phyloP scores from a whole-genome alignment of 2,329 filamentous ascomycete genomes.

The Clonostachys sp. region DNA sequence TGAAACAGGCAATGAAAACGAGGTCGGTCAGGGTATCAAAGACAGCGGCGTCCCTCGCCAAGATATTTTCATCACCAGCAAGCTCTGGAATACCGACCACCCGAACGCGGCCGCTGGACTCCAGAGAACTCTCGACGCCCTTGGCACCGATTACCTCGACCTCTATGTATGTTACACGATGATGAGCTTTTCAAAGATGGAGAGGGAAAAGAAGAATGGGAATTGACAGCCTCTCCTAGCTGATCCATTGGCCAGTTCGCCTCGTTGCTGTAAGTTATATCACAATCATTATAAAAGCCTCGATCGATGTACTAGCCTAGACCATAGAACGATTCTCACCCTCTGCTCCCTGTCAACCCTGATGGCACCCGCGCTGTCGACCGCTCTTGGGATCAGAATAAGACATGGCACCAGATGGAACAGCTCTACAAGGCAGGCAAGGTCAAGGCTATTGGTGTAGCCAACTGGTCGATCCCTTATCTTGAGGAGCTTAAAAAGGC shows the following conservation, averaged over 20 bases:
- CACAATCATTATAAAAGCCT: neutral
- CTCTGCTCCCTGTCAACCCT: neutral
- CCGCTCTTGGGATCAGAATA: neutral
- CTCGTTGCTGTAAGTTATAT: constrained; percentile 5
- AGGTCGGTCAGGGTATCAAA: constrained; percentile 31
- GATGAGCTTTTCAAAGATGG: neutral
- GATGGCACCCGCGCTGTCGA: neutral
- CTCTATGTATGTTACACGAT: constrained; percentile 15
- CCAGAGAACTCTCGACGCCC: constrained; percentile 37
- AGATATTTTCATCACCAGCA: constrained; percentile 48
- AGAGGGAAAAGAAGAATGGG: neutral
- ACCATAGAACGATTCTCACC: too few species aligned
- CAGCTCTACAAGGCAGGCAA: constrained; percentile 31
- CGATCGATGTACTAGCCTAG: too few species aligned
- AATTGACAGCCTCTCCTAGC: too few species aligned
- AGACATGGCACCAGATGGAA: constrained; percentile 31
- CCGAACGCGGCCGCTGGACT: constrained; percentile 39
- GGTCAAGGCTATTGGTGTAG: constrained; percentile 39
- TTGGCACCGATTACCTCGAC: constrained; percentile 44
- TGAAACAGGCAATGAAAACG: constrained; percentile 24
- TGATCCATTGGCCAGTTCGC: too few species aligned
- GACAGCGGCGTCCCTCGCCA: constrained; percentile 26
- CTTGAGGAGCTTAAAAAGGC: constrained; percentile 29
- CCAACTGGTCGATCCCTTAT: constrained; percentile 37
- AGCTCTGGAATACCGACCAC: constrained; percentile 56